Conservation (phyloP, 108 stramenopile species). For the Aurantiochytrium sp. region DNA sequence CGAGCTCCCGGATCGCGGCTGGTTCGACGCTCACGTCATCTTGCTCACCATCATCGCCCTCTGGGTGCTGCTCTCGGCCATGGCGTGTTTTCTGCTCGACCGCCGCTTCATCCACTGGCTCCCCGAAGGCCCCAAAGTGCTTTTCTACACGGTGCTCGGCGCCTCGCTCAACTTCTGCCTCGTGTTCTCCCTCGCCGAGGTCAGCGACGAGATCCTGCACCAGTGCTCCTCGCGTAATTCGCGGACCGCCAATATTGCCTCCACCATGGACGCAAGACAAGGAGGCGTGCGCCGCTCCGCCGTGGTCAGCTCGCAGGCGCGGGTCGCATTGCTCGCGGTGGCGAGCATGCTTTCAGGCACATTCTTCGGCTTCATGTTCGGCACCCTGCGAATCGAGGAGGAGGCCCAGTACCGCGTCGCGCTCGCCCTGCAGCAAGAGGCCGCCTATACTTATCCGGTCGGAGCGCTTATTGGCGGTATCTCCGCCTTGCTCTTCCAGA, state of each 20-base stretch:
- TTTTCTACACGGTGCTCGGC: slow-evolving; percentile 1
- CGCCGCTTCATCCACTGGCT: slow-evolving; percentile 7
- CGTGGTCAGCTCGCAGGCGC: background rate
- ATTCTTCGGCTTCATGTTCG: slow-evolving; percentile 9
- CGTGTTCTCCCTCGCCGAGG: background rate
- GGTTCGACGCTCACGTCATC: background rate
- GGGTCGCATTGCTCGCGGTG: background rate
- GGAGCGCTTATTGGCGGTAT: background rate
- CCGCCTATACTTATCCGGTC: slow-evolving; percentile 9
- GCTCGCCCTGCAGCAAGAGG: slow-evolving; percentile 7
- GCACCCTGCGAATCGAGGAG: slow-evolving; percentile 11
- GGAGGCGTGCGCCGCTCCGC: background rate
- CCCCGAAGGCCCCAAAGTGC: background rate
- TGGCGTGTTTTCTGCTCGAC: background rate
- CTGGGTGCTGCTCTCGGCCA: background rate
- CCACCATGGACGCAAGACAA: background rate
- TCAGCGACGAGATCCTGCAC: background rate
- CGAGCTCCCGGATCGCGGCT: background rate
- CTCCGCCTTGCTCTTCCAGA: background rate
- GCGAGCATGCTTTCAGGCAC: background rate
- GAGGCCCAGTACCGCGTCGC: background rate
- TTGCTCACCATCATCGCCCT: background rate
- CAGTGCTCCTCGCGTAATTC: background rate
- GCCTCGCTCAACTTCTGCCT: slow-evolving; percentile 2
- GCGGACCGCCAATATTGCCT: background rate